Conservation (phyloP, 345 rosid genomes). For the Pistacia integerrima region DNA sequence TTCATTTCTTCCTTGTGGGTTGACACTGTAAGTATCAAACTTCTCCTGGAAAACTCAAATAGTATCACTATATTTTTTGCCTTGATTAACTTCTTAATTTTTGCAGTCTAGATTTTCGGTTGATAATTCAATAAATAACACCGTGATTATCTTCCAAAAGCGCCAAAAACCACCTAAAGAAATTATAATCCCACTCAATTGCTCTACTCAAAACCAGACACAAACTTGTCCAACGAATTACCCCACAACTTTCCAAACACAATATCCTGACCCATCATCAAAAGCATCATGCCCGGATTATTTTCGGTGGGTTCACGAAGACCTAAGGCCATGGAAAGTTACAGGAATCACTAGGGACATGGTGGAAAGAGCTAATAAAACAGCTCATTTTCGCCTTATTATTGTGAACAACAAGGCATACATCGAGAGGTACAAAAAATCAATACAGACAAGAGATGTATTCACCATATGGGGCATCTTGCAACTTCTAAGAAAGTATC, state of each 20-base stretch:
- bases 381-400: constrained; percentile 47
- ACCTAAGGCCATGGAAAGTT: constrained; percentile 55
- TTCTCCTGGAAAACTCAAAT: background rate
- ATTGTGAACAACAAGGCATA: constrained; percentile 46
- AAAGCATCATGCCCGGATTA: constrained; percentile 46
- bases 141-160: background rate
- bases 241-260: constrained; percentile 18
- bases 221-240: constrained; percentile 47
- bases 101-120: constrained; percentile 26
- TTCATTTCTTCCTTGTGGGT: constrained; percentile 28
- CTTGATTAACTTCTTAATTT: background rate
- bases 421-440: constrained; percentile 31
- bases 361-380: constrained; percentile 46
- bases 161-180: constrained; percentile 18
- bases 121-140: constrained; percentile 7
- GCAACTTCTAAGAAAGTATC: constrained; percentile 58
- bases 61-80: background rate
- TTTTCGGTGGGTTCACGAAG: constrained; percentile 75
- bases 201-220: constrained; percentile 37
- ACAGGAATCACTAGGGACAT: constrained; percentile 55
- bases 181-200: constrained; percentile 38
- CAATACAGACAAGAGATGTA: constrained; percentile 55
- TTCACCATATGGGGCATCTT: constrained; percentile 65
- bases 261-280: constrained; percentile 18
- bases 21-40: constrained; percentile 31